These are phyloP conservation scores for Cytospora chrysosperma DNA, from an alignment of 2,329 filamentous ascomycete genomes.

Conservation along the genomic window DNA sequence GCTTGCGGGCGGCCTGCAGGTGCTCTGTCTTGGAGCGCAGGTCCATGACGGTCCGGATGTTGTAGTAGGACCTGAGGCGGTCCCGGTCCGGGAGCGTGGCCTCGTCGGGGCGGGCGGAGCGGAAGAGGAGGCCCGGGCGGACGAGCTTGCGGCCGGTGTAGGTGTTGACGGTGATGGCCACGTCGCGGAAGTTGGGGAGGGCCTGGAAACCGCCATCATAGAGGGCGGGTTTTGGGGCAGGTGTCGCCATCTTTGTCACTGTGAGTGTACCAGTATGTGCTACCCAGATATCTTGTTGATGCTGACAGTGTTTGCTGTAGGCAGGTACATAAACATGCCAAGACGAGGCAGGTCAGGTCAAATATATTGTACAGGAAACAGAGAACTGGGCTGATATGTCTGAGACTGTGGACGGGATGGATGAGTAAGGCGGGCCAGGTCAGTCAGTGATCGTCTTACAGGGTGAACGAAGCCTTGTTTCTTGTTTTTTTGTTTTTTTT, in stretches of 20 bases:
- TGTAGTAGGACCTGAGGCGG: slow-evolving; percentile 57
- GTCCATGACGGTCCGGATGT: slow-evolving; percentile 74
- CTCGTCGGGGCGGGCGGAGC: slow-evolving; percentile 72
- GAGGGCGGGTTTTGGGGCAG: not conserved
- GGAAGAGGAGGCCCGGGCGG: slow-evolving; percentile 63
- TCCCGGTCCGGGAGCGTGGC: slow-evolving; percentile 65
- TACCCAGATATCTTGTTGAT: too few species aligned
- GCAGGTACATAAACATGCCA: too few species aligned
- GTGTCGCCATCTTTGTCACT: not conserved
- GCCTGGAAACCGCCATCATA: slow-evolving; percentile 45
- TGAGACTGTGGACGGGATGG: not conserved
- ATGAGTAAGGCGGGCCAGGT: not conserved
- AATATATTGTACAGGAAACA: not conserved
- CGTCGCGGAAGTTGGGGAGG: slow-evolving; percentile 76
- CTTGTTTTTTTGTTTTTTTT: too few species aligned
- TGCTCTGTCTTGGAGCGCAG: slow-evolving; percentile 80
- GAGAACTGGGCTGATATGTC: not conserved
- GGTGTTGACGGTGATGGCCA: slow-evolving; percentile 65
- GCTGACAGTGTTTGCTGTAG: not conserved
- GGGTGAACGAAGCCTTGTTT: too few species aligned
- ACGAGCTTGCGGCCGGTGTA: slow-evolving; percentile 47
- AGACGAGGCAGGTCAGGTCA: not conserved
- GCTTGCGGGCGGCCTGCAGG: slow-evolving; percentile 64
- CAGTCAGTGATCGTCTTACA: too few species aligned
- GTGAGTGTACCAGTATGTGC: not conserved